Base-by-base conservation (phyloP, 2,329 filamentous ascomycete species). In the Acephala macrosclerotiorum region DNA sequence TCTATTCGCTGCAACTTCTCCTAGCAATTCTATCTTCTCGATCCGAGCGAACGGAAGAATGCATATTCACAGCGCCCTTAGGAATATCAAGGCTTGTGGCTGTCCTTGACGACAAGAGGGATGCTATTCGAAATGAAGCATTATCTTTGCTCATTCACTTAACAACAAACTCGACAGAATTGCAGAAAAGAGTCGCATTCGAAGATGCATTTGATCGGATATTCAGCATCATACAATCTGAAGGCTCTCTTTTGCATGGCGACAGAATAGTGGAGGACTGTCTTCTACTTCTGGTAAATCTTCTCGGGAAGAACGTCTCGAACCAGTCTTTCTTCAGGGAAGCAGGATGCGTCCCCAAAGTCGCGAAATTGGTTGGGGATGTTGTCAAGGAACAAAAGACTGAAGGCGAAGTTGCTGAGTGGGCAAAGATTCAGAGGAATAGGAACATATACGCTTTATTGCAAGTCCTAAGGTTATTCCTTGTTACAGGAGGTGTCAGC, bases 311-410 rank as follows among this genome's bases (percentile, higher is more conserved):
- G 72, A 98, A 98, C 76, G 83, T 89, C 1, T 96, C 94, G 1
- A 99, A 99, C 75, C 96, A 99, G 78, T 93, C 93, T 12, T 89
- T 95, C 63, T 98, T 99, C 77, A 87, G 95, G 64, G 96, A 99
- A 77, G 95, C 92, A 53, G 94, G 93, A 0, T 94, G 91, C 74
- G 88, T 97, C 16, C 84, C 86, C 25, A 90, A 89, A 71, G 82
- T 97, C 57, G 85, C 89, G 18, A 85, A 85, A 42, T 82, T 98
- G 38, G 82, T 97, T 22, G 84, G 80, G n/a, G 82, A 84, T 77
- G 81, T 86, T 73, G 83, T 86, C 69, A 83, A 85, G 61, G 81
- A 85, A 67, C 80, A 85, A 71, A 82, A 84, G 64, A 80, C 83
- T 63, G 83, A 84, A 45, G 80, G 84, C 20, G 83, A 89, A 68